Evolutionary conservation across 345 rosid genomes (phyloP), one percentile per base, ranked within the genome.

Genomic region (Rubroshorea leprosula): DNA sequence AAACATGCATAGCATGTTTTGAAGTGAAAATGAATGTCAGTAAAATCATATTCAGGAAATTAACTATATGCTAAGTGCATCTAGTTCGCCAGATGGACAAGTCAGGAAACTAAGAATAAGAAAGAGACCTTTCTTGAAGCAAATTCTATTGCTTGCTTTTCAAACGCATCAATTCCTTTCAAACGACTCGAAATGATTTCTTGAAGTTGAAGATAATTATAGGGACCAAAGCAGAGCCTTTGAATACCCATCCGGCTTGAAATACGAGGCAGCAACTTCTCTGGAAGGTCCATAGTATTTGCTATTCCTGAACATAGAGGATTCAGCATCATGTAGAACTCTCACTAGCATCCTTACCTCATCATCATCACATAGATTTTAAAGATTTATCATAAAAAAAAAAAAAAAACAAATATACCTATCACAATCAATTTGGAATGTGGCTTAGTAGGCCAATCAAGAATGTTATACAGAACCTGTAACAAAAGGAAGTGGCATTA

Each of bases 211-310:
- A 78, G 87, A 72, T 78, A 77, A 27, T 85, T 89, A 60, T 92
- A 92, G 56, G 98, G 98, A 60, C 96, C 91, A 60, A 92, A 92
- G 74, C 98, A 89, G 19, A 89, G 89, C 76, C 98, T 89, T 61
- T 89, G 96, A 51, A 92, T 84, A 69, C 97, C 98, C 96, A 89
- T 76, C 49, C 97, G 78, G 71, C 98, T 92, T 52, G 98, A 92
- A 57, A 92, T 89, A 49, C 97, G 96, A 58, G 98, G 98, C 65
- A 92, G 95, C 68, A 92, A 63, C 82, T 86, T 92, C 76, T 92
- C 98, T 49, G 97, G 98, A 58, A 92, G 96, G 75, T 92, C 97
- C 98, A 92, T 92, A 20, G 98, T 92, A 71, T 92, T 92, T 62
- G 98, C 96, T 70, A 92, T 86, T 46, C 98, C 98, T 83, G 73